A percentile compares a stretch with the other conserved stretches of the same genome.
These are phyloP conservation scores for Leishmania guyanensis DNA, from an alignment of 208 protist species.

Conservation along the genomic window DNA sequence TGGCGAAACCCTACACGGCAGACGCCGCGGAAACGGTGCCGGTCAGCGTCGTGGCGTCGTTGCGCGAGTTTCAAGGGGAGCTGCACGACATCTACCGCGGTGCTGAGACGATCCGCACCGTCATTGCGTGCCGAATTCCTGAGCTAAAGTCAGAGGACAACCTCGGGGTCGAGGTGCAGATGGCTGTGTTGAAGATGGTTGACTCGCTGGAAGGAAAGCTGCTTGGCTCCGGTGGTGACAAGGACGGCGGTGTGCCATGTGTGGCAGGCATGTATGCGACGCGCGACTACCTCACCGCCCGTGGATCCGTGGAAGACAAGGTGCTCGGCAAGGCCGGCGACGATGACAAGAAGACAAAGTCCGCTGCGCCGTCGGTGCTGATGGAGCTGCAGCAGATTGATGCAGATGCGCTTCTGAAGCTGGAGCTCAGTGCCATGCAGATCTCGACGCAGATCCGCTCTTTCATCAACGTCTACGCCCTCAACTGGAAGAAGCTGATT, in stretches of 20 bases:
- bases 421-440: slow-evolving; percentile 60
- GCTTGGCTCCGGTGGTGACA: slow-evolving; percentile 39
- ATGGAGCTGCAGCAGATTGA: slow-evolving; percentile 75
- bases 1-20: slow-evolving; percentile 19
- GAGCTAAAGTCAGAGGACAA: slow-evolving; percentile 90
- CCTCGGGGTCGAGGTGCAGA: slow-evolving; percentile 83
- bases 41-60: slow-evolving; percentile 29
- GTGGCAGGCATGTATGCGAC: slow-evolving; percentile 46
- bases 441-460: slow-evolving; percentile 57
- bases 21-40: slow-evolving; percentile 33
- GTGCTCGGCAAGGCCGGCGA: slow-evolving; percentile 49
- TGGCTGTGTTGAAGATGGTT: slow-evolving; percentile 62
- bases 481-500: slow-evolving; percentile 91
- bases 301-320: slow-evolving; percentile 70
- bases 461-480: slow-evolving; percentile 73
- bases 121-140: slow-evolving; percentile 75
- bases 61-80: slow-evolving; percentile 56
- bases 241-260: slow-evolving; percentile 35
- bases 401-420: slow-evolving; percentile 55
- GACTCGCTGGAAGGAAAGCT: slow-evolving; percentile 58
- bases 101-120: slow-evolving; percentile 63
- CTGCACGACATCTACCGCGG: slow-evolving; percentile 42
- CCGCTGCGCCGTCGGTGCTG: slow-evolving; percentile 52
- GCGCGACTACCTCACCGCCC: slow-evolving; percentile 59
- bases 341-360: slow-evolving; percentile 37